phyloP scores from a whole-genome alignment of 176 grass and related monocot genomes.

The Juncus inflexus region DNA sequence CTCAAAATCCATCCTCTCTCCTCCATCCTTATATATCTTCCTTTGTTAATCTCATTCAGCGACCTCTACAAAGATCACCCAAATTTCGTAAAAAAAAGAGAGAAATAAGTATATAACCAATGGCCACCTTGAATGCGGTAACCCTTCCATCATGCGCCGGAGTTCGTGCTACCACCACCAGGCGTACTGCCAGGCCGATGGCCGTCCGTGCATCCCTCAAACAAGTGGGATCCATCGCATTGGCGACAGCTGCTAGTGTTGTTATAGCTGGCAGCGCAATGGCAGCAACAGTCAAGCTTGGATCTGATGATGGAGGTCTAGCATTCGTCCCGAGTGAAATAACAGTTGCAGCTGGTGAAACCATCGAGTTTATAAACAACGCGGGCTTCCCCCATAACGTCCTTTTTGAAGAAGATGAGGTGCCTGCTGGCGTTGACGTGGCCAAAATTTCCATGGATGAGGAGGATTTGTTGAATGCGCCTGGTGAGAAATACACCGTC shows the following conservation, averaged over 20 bases:
- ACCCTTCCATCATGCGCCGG: conserved; percentile 41
- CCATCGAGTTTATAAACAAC: conserved; percentile 97
- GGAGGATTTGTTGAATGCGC: conserved; percentile 59
- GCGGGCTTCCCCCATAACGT: conserved; percentile 88
- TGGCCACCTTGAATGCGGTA: conserved; percentile 72
- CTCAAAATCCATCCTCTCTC: conserved; percentile 21
- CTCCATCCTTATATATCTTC: conserved; percentile 2
- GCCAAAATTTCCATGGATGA: conserved; percentile 64
- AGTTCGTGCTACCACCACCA: background rate
- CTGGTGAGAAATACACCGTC: conserved; percentile 59
- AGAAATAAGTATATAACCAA: conserved; percentile 6
- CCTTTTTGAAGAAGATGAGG: conserved; percentile 85
- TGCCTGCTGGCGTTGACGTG: conserved; percentile 58
- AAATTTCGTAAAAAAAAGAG: background rate
- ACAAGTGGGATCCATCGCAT: conserved; percentile 38
- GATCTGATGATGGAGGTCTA: conserved; percentile 45
- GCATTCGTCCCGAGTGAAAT: conserved; percentile 70
- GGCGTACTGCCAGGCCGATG: background rate
- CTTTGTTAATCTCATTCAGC: conserved; percentile 1
- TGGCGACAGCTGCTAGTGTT: conserved; percentile 59
- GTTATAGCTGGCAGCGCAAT: conserved; percentile 53
- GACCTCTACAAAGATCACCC: conserved; percentile 13
- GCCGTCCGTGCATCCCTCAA: conserved; percentile 52
- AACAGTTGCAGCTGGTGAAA: conserved; percentile 62
- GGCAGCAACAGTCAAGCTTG: conserved; percentile 65